Base-by-base conservation (phyloP, 2,329 filamentous ascomycete species). In the Colletotrichum incanum region DNA sequence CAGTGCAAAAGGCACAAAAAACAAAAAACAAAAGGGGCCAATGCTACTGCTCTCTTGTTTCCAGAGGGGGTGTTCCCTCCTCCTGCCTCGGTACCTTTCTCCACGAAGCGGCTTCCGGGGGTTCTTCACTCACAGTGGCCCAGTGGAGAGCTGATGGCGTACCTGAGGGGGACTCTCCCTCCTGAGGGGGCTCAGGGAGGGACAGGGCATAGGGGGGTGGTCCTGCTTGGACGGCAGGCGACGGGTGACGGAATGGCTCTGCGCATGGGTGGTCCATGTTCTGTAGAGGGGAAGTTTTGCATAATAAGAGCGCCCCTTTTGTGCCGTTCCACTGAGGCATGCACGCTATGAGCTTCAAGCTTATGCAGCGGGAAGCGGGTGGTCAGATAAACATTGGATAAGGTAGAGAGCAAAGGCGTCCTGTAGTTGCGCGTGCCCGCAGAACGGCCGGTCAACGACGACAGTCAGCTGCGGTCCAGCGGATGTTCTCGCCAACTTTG, bases 321-420 rank as follows among this genome's bases (percentile, higher is more conserved):
- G 70, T 70, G 65, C 69, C 39, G 54, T 45, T 62, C 59, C 69
- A 65, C 65, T 54, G 54, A 39, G 55, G 34, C 34, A 12, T 65
- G 54, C 59, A n/a, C 65, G 65, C 69, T 52, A 59, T 65, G 68
- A 55, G 58, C 65, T 43, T 43, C 45, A 43, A 68, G 59, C 56
- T 69, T 64, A n/a, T 65, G 62, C 50, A 23, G 39, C 18, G 28
- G 41, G 63, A 67, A 49, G 56, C 47, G 23, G 54, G 58, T n/a
- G 65, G 70, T 72, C 70, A 70, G 59, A 70, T 70, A 72, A 72
- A 72, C 59, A 72, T 59, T 61, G 64, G 50, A 71, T 39, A 34
- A 54, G 23, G 58, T 43, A 37, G 41, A 43, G 34, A 52, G 18
- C 16, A 54, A n/a, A 12, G 11, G 9, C 9, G 49, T 28, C 14